phyloP scores from a whole-genome alignment of 441 rosid species.

The Syzygium malaccense region DNA sequence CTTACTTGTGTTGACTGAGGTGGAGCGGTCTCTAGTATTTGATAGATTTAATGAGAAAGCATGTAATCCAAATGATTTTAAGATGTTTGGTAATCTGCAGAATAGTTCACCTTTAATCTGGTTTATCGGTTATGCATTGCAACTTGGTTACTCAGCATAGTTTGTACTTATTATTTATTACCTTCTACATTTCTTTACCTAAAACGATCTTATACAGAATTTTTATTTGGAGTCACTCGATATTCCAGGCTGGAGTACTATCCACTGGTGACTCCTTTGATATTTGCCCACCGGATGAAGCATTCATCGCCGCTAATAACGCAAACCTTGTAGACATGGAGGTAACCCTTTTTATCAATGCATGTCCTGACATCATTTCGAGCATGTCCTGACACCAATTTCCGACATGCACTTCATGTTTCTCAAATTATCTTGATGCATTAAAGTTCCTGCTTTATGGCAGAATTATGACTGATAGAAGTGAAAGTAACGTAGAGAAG shows the following conservation, averaged over 20 bases:
- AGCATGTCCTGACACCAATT: neutral
- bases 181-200: neutral
- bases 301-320: neutral
- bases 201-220: neutral
- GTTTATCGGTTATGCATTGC: neutral
- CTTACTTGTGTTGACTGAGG: neutral
- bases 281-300: neutral
- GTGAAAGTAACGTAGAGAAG: neutral
- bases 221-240: neutral
- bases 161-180: neutral
- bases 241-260: neutral
- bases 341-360: neutral
- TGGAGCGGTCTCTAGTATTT: neutral
- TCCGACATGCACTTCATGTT: neutral
- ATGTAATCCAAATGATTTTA: neutral
- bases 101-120: neutral
- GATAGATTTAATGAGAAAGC: neutral
- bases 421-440: neutral
- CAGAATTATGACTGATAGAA: neutral
- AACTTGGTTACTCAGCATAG: neutral
- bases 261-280: slow-evolving; percentile 1
- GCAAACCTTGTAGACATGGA: neutral
- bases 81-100: neutral
- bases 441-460: neutral
- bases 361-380: neutral